Evolutionary conservation across 495 filamentous ascomycete species (phyloP).

Genomic region (Penicillium cinerascens): DNA sequence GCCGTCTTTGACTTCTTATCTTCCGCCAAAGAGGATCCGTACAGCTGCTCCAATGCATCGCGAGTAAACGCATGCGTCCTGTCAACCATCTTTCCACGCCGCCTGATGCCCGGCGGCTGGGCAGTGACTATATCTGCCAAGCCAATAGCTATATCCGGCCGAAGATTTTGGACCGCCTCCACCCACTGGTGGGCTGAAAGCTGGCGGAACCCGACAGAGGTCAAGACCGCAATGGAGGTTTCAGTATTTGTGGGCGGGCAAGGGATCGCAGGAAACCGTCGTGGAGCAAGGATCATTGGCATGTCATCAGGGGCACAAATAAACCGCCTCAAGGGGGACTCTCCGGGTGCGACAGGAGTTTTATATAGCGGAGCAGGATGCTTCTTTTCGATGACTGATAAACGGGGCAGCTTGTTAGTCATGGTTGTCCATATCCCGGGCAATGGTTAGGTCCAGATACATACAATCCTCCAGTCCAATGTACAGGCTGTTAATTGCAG

Average conservation of each 20-base stretch:
- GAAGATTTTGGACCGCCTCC: conserved; percentile 54
- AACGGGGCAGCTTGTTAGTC: not conserved
- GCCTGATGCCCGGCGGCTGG: conserved; percentile 58
- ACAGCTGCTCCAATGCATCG: conserved; percentile 49
- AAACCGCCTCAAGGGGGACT: conserved; percentile 67
- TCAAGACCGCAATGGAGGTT: conserved; percentile 69
- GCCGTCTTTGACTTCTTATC: conserved; percentile 30
- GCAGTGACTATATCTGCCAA: conserved; percentile 71
- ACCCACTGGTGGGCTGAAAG: conserved; percentile 67
- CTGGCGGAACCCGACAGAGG: conserved; percentile 74
- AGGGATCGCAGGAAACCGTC: conserved; percentile 70
- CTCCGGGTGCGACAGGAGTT: conserved; percentile 33
- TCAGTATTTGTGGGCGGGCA: conserved; percentile 71
- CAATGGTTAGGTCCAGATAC: conserved; percentile 20
- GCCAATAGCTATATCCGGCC: conserved; percentile 77
- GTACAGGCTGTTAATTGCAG: conserved; percentile 65
- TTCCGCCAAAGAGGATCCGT: conserved; percentile 35
- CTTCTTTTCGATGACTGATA: conserved; percentile 70
- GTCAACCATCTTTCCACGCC: conserved; percentile 79
- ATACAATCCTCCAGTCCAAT: conserved; percentile 91
- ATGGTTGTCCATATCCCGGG: not conserved
- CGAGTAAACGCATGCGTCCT: conserved; percentile 71
- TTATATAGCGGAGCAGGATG: conserved; percentile 49
- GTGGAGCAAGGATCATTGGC: conserved; percentile 72
- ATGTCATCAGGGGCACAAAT: conserved; percentile 53